A percentile compares a stretch with the other conserved stretches of the same genome.
phyloP scores from a whole-genome alignment of 192 early-diverging fungal species.

The Pilobolus umbonatus region DNA sequence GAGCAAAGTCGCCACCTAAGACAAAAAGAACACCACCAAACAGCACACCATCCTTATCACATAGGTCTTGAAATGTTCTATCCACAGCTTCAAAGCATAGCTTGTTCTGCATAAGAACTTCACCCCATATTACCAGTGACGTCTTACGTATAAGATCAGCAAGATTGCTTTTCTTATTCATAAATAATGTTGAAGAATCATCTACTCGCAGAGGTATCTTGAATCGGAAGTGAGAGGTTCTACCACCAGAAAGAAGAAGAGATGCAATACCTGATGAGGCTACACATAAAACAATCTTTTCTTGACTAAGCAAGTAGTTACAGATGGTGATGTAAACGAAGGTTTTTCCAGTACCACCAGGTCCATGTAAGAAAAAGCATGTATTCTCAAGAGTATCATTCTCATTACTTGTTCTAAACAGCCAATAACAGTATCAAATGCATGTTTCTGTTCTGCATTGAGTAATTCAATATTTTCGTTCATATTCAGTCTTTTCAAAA shows the following conservation, averaged over 20 bases:
- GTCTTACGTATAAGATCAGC: not conserved
- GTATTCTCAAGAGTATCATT: no score
- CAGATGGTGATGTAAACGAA: no score
- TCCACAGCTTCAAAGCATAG: not conserved
- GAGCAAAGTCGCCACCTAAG: not conserved
- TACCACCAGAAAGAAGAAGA: not conserved
- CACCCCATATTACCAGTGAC: not conserved
- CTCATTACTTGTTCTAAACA: no score
- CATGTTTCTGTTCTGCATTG: no score
- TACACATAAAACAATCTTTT: not conserved
- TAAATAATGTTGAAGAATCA: not conserved
- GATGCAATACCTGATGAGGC: not conserved
- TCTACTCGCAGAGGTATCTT: not conserved
- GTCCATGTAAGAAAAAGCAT: no score
- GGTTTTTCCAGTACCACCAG: no score
- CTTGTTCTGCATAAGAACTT: not conserved
- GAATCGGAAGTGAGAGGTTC: not conserved
- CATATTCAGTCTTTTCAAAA: no score
- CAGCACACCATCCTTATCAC: not conserved
- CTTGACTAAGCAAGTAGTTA: no score
- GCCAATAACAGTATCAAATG: no score
- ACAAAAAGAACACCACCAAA: not conserved
- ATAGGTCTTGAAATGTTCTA: not conserved
- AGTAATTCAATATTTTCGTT: no score
- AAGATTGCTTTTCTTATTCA: not conserved